Evolutionary conservation across 2,329 filamentous ascomycete genomes (phyloP), one percentile per base, ranked within the genome.

Genomic region (Pseudopithomyces chartarum): DNA sequence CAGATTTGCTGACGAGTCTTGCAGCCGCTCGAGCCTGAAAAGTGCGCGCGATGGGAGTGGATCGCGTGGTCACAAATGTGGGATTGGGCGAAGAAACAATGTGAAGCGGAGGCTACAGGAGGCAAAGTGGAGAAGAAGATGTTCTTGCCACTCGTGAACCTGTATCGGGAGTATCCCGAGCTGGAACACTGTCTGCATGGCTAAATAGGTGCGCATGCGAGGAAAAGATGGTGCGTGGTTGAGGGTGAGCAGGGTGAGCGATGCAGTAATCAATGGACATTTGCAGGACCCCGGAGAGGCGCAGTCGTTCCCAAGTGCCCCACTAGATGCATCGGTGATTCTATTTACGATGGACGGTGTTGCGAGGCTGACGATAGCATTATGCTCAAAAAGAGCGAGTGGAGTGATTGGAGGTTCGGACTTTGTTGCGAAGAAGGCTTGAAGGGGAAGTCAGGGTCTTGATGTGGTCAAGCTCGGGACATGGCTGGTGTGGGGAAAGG

Each of bases 11-110:
- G 50, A 64, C 12, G 38, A 12, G 33, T 17, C 19, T 38, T 20
- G 26, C 53, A 71, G 74, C 59, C 76, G 5, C 60, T 77, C 61
- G 82, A 85, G 59, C 79, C 81, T 0, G 71, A 84, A 2, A 87
- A 86, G 67, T 87, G 84, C 62, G 79, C 79, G 4, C 75, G 73
- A 0, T 86, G 84, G 84, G 73, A 81, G 20, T 86, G 83, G 83
- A 66, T 78, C 0, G 71, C 61, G 0, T 86, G 84, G 84, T 69
- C 76, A 19, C 74, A 81, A 33, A 67, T 86, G 63, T 67, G 69
- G 64, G 58, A 54, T 17, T 78, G 73, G 70, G 73, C 71, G 0
- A 65, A 71, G 32, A 45, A 70, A 69, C 69, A 73, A 49, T 67
- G 71, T 1, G 58, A 68, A 17, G 67, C 67, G 6, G 72, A 71